phyloP scores from a whole-genome alignment of 2,329 filamentous ascomycete species.

The Stachybotrys chartarum region DNA sequence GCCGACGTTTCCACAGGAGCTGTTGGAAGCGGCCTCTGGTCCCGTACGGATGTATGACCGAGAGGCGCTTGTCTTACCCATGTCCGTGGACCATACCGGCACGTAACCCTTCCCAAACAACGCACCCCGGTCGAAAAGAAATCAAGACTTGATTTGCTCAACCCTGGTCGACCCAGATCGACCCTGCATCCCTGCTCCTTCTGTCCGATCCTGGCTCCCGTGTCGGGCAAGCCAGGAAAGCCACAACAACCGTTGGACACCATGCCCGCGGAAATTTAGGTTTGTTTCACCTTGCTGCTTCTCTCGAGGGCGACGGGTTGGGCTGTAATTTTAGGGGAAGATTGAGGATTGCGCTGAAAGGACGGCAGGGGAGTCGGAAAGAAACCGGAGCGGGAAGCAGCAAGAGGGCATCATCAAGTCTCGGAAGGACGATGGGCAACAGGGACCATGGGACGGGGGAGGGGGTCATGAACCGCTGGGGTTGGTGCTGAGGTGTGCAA shows the following conservation, averaged over 20 bases:
- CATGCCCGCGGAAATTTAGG: not conserved
- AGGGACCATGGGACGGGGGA: not conserved
- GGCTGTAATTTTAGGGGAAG: too few relatives aligned
- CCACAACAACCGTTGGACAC: not conserved
- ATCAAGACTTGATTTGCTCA: not conserved
- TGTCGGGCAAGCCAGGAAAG: not conserved
- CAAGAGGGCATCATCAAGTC: not conserved
- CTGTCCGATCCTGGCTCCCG: not conserved
- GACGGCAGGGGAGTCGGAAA: not conserved
- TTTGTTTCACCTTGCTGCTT: not conserved
- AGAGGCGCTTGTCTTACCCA: not conserved
- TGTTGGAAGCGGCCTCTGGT: too few relatives aligned
- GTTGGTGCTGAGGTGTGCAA: not conserved
- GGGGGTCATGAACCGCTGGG: not conserved
- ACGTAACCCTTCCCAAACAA: too few relatives aligned
- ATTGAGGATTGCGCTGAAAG: not conserved
- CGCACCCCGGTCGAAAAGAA: not conserved
- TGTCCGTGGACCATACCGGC: not conserved
- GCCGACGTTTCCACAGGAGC: too few relatives aligned
- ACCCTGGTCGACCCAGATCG: not conserved
- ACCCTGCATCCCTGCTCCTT: slow-evolving; percentile 3
- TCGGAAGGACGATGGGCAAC: not conserved
- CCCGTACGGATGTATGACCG: too few relatives aligned
- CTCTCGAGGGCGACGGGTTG: too few relatives aligned
- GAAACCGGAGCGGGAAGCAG: not conserved